Conservation (phyloP, 306 rosid species). For the Benincasa hispida region DNA sequence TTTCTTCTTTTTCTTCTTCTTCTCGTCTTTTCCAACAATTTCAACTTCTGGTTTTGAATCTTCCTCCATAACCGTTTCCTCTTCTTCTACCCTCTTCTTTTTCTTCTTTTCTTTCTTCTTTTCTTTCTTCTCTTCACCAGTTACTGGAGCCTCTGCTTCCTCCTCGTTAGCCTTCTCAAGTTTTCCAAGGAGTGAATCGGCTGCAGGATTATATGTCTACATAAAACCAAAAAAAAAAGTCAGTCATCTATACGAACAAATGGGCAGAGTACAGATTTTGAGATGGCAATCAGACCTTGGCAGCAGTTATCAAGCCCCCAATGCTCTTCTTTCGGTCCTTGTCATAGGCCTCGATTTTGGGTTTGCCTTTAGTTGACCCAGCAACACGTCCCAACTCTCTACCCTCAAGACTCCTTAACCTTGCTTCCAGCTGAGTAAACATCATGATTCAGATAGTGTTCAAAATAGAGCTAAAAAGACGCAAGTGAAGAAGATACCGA, state of each 20-base stretch:
- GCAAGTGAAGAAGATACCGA: not conserved
- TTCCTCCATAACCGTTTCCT: conserved; percentile 4
- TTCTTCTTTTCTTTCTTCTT: conserved; percentile 44
- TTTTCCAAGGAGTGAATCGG: conserved; percentile 54
- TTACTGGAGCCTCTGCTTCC: conserved; percentile 18
- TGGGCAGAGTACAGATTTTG: not conserved
- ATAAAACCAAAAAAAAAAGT: not conserved
- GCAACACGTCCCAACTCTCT: conserved; percentile 66
- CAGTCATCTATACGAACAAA: not conserved
- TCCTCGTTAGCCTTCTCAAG: conserved; percentile 8
- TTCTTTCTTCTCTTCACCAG: conserved; percentile 33
- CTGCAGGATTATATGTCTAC: conserved; percentile 78
- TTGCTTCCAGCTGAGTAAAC: conserved; percentile 54
- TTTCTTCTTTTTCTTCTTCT: conserved; percentile 49
- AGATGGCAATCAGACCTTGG: conserved; percentile 41
- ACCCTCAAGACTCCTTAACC: conserved; percentile 82
- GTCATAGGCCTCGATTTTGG: conserved; percentile 79
- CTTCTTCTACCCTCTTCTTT: conserved; percentile 24
- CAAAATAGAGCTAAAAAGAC: not conserved
- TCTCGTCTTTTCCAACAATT: conserved; percentile 26
- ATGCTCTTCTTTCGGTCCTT: conserved; percentile 79
- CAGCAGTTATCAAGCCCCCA: conserved; percentile 65
- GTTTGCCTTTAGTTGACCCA: conserved; percentile 88
- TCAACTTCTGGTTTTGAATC: conserved; percentile 13
- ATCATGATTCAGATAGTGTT: not conserved